Evolutionary conservation across 331 rosid genomes (phyloP).

Genomic region (Pyrus hybrid): DNA sequence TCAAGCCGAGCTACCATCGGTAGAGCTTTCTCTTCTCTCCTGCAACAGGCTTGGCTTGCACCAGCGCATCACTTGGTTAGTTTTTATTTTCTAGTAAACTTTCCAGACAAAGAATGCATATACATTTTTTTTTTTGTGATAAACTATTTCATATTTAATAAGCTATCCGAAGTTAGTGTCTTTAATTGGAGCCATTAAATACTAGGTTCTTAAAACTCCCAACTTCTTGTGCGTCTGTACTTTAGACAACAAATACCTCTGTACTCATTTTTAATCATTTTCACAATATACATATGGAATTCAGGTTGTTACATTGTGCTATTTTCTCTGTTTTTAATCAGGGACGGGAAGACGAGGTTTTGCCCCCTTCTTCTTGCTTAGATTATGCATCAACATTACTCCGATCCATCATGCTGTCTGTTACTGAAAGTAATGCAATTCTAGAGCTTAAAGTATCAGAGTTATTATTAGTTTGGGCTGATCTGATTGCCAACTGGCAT

Average conservation of each 20-base stretch:
- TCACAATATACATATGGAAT: background rate
- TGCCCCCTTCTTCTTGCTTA: slow-evolving; percentile 52
- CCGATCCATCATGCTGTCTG: slow-evolving; percentile 43
- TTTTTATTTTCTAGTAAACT: slow-evolving; percentile 12
- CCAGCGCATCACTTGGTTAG: slow-evolving; percentile 52
- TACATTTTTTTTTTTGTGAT: background rate
- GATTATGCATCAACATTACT: slow-evolving; percentile 71
- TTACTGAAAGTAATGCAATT: slow-evolving; percentile 44
- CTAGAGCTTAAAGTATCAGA: slow-evolving; percentile 65
- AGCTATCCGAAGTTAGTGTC: background rate
- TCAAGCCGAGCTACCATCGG: slow-evolving; percentile 40
- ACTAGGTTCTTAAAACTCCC: background rate
- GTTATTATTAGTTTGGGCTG: slow-evolving; percentile 70
- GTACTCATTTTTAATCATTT: background rate
- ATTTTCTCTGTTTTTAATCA: slow-evolving; percentile 19
- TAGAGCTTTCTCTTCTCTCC: slow-evolving; percentile 60
- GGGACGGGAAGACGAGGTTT: slow-evolving; percentile 35
- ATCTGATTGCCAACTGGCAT: slow-evolving; percentile 75
- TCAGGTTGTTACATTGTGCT: background rate
- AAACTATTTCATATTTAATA: background rate
- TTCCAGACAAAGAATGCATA: background rate
- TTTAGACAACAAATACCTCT: background rate
- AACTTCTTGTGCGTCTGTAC: background rate
- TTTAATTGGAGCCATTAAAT: background rate
- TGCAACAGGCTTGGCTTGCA: slow-evolving; percentile 81